Evolutionary conservation across 768 basidiomycete genomes (phyloP).

Genomic region (Collybiopsis confluens): DNA sequence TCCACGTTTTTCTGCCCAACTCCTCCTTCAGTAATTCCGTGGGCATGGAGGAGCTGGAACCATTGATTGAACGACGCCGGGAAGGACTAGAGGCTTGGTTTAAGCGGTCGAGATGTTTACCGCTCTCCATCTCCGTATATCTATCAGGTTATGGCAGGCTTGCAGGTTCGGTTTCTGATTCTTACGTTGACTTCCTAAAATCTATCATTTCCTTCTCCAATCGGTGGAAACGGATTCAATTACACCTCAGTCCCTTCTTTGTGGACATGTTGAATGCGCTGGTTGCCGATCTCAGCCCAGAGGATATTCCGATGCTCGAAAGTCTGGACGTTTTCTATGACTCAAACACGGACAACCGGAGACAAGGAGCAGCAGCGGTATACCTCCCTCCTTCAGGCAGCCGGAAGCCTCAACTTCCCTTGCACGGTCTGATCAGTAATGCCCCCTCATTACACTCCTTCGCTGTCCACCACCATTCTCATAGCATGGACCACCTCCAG

Average conservation of each 20-base stretch:
- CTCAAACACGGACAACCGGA: not conserved
- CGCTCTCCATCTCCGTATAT: constrained; percentile 2
- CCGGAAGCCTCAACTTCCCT: not conserved
- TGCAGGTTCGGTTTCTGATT: not conserved
- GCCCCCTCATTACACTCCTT: constrained; percentile 5
- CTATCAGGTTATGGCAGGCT: constrained; percentile 3
- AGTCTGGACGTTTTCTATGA: constrained; percentile 3
- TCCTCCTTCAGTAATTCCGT: not conserved
- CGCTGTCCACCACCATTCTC: not conserved
- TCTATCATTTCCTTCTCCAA: constrained; percentile 1
- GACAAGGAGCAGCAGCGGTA: not conserved
- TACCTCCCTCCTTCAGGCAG: not conserved
- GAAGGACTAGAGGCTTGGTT: constrained; percentile 5
- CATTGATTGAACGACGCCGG: not conserved
- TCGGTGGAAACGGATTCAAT: constrained; percentile 2
- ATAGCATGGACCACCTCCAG: constrained; percentile 1
- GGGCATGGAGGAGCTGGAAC: not conserved
- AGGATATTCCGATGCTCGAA: not conserved
- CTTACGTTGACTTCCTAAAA: not conserved
- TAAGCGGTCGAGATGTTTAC: constrained; percentile 1
- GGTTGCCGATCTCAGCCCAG: not conserved
- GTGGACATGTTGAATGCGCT: not conserved
- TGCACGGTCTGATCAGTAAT: not conserved
- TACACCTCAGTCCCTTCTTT: constrained; percentile 4
- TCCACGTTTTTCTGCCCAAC: constrained; percentile 1